Evolutionary conservation across 495 filamentous ascomycete species (phyloP), one percentile per base, ranked within the genome.

Genomic region (Talaromyces wortmannii): DNA sequence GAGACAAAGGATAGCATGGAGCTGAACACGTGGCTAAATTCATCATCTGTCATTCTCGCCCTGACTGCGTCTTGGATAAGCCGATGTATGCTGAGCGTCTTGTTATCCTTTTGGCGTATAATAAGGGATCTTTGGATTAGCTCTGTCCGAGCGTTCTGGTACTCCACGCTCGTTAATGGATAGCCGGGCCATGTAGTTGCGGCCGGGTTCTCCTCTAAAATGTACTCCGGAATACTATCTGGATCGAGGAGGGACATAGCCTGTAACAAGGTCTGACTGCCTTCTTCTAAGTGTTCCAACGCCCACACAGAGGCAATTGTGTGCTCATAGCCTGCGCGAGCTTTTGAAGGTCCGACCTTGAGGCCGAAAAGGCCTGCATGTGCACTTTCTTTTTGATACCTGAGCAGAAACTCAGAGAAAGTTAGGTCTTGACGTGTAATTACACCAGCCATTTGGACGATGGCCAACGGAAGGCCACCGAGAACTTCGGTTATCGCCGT

Each of bases 381-480:
- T 7, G 49, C 56, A 31, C 55, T 52, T 47, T 63, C 30, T 18
- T 67, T 58, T 13, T 56, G 49, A 40, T 67, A 69, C 31, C 40
- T 31, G 6, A 45, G 31, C 13, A 58, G 44, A 36, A 69, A 69
- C 0, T 64, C 55, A 2, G 50, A 17, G 29, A 64, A 59, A 11
- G 57, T 31, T 4, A 60, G 52, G 12, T 53, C 44, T 42, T 58
- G 58, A n/a, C 57, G 57, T 11, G 49, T 55, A 11, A 68, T 67
- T 6, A 70, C 47, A 33, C 59, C 63, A 10, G 67, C 64, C 67
- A 70, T 71, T 57, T 73, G 69, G 23, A 58, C 55, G 30, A 73
- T 59, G 29, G 69, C 69, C 16, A 73, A 56, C 11, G 68, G 68
- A 2, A 68, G 48, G 4, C 67, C 65, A 30, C 65, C 68, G 2